phyloP scores from a whole-genome alignment of 495 filamentous ascomycete genomes.

The Penicillium salamii region DNA sequence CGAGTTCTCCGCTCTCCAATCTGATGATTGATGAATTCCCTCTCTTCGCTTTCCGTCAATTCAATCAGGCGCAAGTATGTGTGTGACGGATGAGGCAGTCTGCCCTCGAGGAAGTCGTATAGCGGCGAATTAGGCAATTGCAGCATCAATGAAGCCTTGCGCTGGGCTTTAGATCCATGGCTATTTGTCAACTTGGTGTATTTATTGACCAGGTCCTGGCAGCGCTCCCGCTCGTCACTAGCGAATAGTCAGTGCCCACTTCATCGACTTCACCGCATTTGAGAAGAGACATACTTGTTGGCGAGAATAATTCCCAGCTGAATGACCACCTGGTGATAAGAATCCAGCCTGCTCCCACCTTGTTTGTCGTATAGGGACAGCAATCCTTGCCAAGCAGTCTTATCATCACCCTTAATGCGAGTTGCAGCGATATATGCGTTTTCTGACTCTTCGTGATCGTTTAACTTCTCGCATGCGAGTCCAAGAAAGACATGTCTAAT shows the following conservation, averaged over 20 bases:
- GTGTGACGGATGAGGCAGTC: slow-evolving; percentile 71
- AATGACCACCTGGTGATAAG: slow-evolving; percentile 69
- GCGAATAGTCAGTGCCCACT: background rate
- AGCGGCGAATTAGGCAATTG: slow-evolving; percentile 74
- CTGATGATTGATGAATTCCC: slow-evolving; percentile 83
- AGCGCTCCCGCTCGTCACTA: slow-evolving; percentile 65
- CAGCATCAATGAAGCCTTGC: slow-evolving; percentile 68
- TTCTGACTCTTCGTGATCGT: slow-evolving; percentile 67
- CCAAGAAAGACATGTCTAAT: slow-evolving; percentile 76
- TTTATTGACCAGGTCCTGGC: slow-evolving; percentile 79
- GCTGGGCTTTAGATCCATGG: slow-evolving; percentile 68
- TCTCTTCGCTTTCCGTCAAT: slow-evolving; percentile 82
- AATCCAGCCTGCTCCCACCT: slow-evolving; percentile 60
- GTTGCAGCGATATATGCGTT: slow-evolving; percentile 72
- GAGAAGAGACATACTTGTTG: slow-evolving; percentile 48
- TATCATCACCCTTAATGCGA: slow-evolving; percentile 56
- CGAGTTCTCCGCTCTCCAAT: slow-evolving; percentile 87
- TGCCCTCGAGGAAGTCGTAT: slow-evolving; percentile 81
- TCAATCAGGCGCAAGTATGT: slow-evolving; percentile 85
- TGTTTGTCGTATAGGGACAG: slow-evolving; percentile 81
- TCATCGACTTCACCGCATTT: background rate
- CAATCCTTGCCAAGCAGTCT: slow-evolving; percentile 87
- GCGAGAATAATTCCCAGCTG: slow-evolving; percentile 72
- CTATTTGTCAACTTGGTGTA: slow-evolving; percentile 66
- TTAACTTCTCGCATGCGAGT: slow-evolving; percentile 73